phyloP scores from a whole-genome alignment of 169 alveolate genomes.

The Perkinsus olseni region DNA sequence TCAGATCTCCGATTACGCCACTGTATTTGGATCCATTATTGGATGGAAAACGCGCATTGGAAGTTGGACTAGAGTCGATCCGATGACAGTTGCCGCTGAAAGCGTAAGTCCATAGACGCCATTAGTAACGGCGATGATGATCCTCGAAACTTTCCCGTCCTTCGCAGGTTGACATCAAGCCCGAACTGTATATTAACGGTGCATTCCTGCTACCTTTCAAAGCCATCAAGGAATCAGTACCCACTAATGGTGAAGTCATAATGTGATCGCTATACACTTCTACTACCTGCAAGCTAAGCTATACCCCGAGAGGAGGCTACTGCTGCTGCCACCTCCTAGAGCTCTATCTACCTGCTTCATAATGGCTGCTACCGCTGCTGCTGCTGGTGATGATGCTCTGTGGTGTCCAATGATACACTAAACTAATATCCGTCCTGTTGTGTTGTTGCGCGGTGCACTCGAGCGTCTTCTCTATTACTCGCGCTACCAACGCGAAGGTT shows the following conservation, averaged over 20 bases:
- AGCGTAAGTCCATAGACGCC: not conserved
- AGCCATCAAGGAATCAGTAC: slow-evolving; percentile 37
- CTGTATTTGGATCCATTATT: slow-evolving; percentile 73
- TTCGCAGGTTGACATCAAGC: slow-evolving; percentile 67
- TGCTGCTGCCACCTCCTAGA: too few relatives aligned
- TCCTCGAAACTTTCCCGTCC: not conserved
- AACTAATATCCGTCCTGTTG: not conserved
- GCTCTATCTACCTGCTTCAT: not conserved
- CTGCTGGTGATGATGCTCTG: not conserved
- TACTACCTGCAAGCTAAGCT: too few relatives aligned
- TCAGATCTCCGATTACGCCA: slow-evolving; percentile 53
- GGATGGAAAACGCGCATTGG: slow-evolving; percentile 87
- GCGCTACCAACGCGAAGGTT: too few relatives aligned
- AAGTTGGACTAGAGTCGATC: slow-evolving; percentile 64
- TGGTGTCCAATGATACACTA: not conserved
- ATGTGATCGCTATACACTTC: too few relatives aligned
- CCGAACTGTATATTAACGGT: slow-evolving; percentile 75
- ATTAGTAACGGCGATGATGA: not conserved
- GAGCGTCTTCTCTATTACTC: not conserved
- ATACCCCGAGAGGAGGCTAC: too few relatives aligned
- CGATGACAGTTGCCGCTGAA: not conserved
- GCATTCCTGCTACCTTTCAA: slow-evolving; percentile 82
- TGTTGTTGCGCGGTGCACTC: not conserved
- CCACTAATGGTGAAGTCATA: slow-evolving; percentile 15
- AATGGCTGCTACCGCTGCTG: not conserved